These are phyloP conservation scores for Malania oleifera DNA, from an alignment of 164 flowering plant genomes.

Conservation along the genomic window DNA sequence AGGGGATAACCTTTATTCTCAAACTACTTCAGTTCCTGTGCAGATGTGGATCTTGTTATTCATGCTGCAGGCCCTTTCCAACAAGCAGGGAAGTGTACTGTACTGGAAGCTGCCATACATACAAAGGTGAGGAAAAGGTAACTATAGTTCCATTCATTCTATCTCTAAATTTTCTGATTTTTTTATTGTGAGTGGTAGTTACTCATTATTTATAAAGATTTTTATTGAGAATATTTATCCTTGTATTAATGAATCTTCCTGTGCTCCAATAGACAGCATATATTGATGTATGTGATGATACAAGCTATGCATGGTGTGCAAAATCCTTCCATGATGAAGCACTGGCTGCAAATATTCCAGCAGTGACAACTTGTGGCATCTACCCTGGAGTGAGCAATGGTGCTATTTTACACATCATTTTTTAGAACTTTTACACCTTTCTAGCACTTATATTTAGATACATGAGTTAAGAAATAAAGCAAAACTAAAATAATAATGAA, in stretches of 20 bases:
- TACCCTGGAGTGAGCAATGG: conserved; percentile 99
- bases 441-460: background rate
- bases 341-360: conserved; percentile 73
- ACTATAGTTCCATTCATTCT: conserved; percentile 4
- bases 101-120: conserved; percentile 89
- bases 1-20: no score
- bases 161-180: background rate
- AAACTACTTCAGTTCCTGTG: conserved; percentile 3
- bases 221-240: no score
- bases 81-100: conserved; percentile 69
- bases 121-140: conserved; percentile 75
- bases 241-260: conserved; percentile 6
- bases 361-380: conserved; percentile 90
- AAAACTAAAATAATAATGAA: background rate
- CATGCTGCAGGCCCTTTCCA: conserved; percentile 98
- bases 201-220: background rate
- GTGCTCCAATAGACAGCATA: conserved; percentile 71
- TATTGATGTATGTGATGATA: conserved; percentile 94
- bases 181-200: background rate
- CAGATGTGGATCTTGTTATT: conserved; percentile 91
- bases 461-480: background rate
- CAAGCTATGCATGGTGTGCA: conserved; percentile 66
- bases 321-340: conserved; percentile 71
- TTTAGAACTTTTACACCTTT: background rate
- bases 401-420: conserved; percentile 17